Percentiles rank a stretch among this genome's conserved stretches.
These are phyloP conservation scores for Digitaria exilis DNA, from an alignment of 202 grass and related monocot species.

Conservation along the genomic window DNA sequence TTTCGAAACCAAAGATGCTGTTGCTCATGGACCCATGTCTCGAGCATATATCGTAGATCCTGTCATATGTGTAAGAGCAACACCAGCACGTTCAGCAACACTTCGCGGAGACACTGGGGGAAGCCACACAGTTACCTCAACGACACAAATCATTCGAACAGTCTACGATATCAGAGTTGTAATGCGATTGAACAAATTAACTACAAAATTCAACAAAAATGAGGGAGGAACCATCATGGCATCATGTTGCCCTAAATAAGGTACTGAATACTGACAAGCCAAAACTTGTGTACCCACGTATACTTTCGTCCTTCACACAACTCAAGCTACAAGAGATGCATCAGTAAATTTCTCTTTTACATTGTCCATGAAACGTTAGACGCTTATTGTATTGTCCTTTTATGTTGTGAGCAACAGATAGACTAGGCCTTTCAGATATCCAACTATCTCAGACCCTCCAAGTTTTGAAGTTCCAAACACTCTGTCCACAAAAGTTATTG, in stretches of 20 bases:
- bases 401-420: slow-evolving; percentile 84
- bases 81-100: too few relatives aligned
- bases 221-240: neutral
- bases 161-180: too few relatives aligned
- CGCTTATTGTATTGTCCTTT: neutral
- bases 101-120: too few relatives aligned
- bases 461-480: slow-evolving; percentile 65
- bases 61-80: too few relatives aligned
- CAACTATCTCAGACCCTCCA: slow-evolving; percentile 93
- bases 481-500: neutral
- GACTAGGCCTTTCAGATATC: slow-evolving; percentile 86
- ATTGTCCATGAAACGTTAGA: neutral
- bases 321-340: neutral
- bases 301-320: neutral
- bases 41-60: too few relatives aligned
- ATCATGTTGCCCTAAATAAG: neutral
- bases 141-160: too few relatives aligned
- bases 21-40: too few relatives aligned
- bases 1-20: too few relatives aligned
- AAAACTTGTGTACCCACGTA: neutral
- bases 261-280: neutral
- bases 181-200: neutral
- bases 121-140: too few relatives aligned
- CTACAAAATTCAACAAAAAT: neutral
- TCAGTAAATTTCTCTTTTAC: slow-evolving; percentile 20